Conservation (phyloP, 805 yeast species). For the Candida lessepsii region DNA sequence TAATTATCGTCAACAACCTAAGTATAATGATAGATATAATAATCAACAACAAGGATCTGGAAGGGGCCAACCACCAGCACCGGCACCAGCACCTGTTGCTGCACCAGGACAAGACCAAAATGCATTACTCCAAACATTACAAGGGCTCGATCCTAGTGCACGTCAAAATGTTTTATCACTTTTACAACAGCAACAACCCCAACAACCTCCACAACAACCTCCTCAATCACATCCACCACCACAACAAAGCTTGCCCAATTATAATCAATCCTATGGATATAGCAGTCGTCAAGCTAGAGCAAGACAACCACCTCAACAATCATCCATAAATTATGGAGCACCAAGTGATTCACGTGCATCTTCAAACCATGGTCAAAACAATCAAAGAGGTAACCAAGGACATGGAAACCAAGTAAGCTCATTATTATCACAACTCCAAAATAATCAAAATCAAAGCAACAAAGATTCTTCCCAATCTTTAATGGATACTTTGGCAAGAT, state of each 20-base stretch:
- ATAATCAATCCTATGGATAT: not conserved
- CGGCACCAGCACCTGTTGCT: not conserved
- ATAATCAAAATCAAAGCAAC: not conserved
- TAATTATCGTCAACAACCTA: slow-evolving; percentile 2
- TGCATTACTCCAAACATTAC: slow-evolving; percentile 17
- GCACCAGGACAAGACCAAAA: slow-evolving; percentile 2
- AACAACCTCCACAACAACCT: slow-evolving; percentile 20
- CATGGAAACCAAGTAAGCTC: slow-evolving; percentile 9
- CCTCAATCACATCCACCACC: slow-evolving; percentile 13
- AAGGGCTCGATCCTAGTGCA: slow-evolving; percentile 31
- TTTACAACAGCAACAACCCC: slow-evolving; percentile 30
- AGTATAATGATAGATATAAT: slow-evolving; percentile 4
- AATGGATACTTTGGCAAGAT: slow-evolving; percentile 38
- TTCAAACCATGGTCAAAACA: not conserved
- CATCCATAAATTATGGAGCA: slow-evolving; percentile 13
- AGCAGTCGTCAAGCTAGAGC: slow-evolving; percentile 2
- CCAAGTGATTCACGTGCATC: slow-evolving; percentile 5
- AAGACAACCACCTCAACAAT: slow-evolving; percentile 8
- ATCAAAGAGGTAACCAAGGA: slow-evolving; percentile 1
- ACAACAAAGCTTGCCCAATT: not conserved
- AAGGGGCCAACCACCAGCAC: not conserved
- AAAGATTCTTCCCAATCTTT: slow-evolving; percentile 24
- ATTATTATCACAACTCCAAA: slow-evolving; percentile 14
- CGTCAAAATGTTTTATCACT: slow-evolving; percentile 32
- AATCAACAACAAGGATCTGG: slow-evolving; percentile 8